A percentile compares a stretch with the other conserved stretches of the same genome.
Evolutionary conservation across 2,329 filamentous ascomycete genomes (phyloP).

Genomic region (Leptographium lundbergii): DNA sequence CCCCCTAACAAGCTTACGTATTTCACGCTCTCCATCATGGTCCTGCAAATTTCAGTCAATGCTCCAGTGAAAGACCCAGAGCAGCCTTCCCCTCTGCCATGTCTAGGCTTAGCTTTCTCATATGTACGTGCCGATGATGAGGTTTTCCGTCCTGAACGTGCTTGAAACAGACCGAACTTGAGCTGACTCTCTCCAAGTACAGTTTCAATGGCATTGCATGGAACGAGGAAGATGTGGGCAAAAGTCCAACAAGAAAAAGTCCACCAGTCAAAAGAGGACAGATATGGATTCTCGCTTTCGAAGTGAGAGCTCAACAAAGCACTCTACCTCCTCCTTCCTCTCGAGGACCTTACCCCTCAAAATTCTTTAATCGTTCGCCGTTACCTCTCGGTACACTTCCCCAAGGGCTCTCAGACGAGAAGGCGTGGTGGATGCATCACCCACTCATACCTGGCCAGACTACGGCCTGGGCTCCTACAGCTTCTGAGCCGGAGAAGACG

Average conservation of each 20-base stretch:
- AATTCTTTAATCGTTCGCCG: too few relatives aligned
- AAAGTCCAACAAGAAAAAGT: too few relatives aligned
- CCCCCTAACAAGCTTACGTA: neutral
- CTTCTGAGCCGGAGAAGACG: too few relatives aligned
- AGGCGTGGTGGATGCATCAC: neutral
- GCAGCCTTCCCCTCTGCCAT: neutral
- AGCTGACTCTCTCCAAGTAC: neutral
- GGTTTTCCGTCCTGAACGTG: neutral
- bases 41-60: neutral
- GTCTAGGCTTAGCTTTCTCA: neutral
- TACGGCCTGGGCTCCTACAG: neutral
- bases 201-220: neutral
- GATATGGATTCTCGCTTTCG: neutral
- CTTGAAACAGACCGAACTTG: neutral
- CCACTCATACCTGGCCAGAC: neutral
- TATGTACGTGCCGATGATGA: neutral
- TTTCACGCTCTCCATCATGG: neutral
- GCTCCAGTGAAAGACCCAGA: neutral
- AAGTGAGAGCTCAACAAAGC: neutral
- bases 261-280: neutral
- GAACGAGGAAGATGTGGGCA: neutral
- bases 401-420: neutral
- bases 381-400: neutral
- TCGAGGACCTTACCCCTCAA: neutral
- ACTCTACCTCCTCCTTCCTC: neutral